Base-by-base conservation (phyloP, 345 rosid genomes). In the Draba incana region DNA sequence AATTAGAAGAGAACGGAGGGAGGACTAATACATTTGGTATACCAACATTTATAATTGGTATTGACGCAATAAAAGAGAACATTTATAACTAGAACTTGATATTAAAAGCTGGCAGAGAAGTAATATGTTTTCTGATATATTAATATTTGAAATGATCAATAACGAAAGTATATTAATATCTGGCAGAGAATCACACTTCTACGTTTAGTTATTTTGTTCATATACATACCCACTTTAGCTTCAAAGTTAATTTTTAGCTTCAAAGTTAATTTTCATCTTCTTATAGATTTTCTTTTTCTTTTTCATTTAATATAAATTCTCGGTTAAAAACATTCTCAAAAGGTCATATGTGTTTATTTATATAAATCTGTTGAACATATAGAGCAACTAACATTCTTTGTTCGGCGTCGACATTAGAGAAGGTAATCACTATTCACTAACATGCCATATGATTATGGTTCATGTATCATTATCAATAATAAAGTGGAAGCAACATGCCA, bases 401-500 rank as follows among this genome's bases (percentile, higher is more conserved):
- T 45, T 46, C 14, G 56, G 62, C 31, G 39, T 35, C 39, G 47
- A 52, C 39, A 43, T 2, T 6, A 45, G 63, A 62, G 24, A 62
- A 71, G 48, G 64, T 14, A 45, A 33, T 63, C 27, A 64, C 4
- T 46, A 51, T 10, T 52, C 50, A 55, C 35, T 38, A 72, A 48
- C 53, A 48, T 72, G 60, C 23, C 71, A 53, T 68, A 53, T 53
- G 68, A 38, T 28, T 16, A 10, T 67, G 68, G 72, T 74, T 53
- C 63, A 60, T 52, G 63, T 55, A 53, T 67, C 72, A 50, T 59
- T 50, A 20, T 55, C 69, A 60, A 68, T 75, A 42, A 62, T 75
- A 39, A 68, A 68, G 25, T 23, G 64, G 74, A 62, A 68, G 45
- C 53, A 60, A 61, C 69, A 25, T 67, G 73, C 78, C 30, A 39